These are phyloP conservation scores for Termitomyces sp. DNA, from an alignment of 768 basidiomycete genomes.

Conservation along the genomic window DNA sequence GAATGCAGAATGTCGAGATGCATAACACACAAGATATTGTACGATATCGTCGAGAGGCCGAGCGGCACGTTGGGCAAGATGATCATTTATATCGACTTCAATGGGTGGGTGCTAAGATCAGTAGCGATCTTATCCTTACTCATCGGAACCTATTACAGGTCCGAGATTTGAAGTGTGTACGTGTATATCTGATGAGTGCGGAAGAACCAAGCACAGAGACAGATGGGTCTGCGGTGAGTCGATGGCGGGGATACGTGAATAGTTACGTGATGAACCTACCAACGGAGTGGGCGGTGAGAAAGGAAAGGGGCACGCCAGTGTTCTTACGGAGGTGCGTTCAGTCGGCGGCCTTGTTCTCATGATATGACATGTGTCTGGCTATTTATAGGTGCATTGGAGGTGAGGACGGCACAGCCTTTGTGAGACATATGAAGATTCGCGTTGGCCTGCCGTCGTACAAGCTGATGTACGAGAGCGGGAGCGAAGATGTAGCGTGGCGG, in stretches of 20 bases:
- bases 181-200: conserved; percentile 52
- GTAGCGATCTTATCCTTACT: not conserved
- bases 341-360: conserved; percentile 16
- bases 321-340: conserved; percentile 54
- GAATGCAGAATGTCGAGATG: conserved; percentile 47
- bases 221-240: conserved; percentile 40
- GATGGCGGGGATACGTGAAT: conserved; percentile 74
- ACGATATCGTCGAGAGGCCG: conserved; percentile 76
- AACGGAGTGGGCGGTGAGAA: conserved; percentile 63
- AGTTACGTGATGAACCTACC: conserved; percentile 66
- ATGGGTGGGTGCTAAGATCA: conserved; percentile 54
- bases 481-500: conserved; percentile 53
- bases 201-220: conserved; percentile 64
- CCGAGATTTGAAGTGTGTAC: conserved; percentile 47
- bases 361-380: conserved; percentile 23
- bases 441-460: conserved; percentile 61
- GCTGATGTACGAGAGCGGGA: conserved; percentile 59
- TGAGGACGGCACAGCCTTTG: conserved; percentile 37
- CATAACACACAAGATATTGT: conserved; percentile 63
- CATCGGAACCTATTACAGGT: conserved; percentile 37
- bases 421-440: conserved; percentile 43
- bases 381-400: conserved; percentile 50
- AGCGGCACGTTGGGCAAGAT: conserved; percentile 67
- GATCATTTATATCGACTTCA: conserved; percentile 75
- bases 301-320: conserved; percentile 31